A percentile compares a stretch with the other conserved stretches of the same genome.
These are phyloP conservation scores for Colletotrichum paranaense DNA, from an alignment of 2,329 filamentous ascomycete genomes.

Conservation along the genomic window DNA sequence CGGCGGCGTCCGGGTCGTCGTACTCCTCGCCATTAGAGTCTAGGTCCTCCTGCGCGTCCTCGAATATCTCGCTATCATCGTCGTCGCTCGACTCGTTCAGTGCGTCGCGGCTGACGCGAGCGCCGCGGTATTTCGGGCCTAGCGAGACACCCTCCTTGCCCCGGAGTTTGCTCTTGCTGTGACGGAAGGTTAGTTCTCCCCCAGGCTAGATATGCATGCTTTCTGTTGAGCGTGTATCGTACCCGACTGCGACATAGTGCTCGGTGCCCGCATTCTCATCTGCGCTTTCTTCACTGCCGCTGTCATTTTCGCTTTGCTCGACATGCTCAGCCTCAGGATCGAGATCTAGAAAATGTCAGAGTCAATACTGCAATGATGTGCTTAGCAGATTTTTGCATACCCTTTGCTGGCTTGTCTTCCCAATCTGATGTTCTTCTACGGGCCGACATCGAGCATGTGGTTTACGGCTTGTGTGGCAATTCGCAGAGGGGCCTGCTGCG, in stretches of 20 bases:
- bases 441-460: constrained; percentile 14
- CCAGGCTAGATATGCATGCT: not conserved
- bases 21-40: constrained; percentile 57
- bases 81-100: constrained; percentile 54
- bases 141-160: constrained; percentile 76
- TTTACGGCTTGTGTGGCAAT: constrained; percentile 3
- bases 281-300: constrained; percentile 46
- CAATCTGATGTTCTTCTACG: constrained; percentile 31
- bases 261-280: constrained; percentile 75
- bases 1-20: constrained; percentile 66
- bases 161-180: constrained; percentile 83
- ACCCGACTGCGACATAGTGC: constrained; percentile 86
- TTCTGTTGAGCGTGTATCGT: constrained; percentile 30
- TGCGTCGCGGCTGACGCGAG: constrained; percentile 77
- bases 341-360: constrained; percentile 26
- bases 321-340: constrained; percentile 35
- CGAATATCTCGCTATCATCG: constrained; percentile 61
- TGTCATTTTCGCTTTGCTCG: constrained; percentile 57
- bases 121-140: constrained; percentile 84
- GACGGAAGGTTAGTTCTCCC: not conserved
- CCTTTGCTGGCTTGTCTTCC: constrained; percentile 35
- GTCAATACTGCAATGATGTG: not conserved
- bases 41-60: constrained; percentile 50
- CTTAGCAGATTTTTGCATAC: not conserved
- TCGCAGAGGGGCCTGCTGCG: not conserved